Conservation (phyloP, 202 grass and related monocot genomes). For the Saccharum hybrid region DNA sequence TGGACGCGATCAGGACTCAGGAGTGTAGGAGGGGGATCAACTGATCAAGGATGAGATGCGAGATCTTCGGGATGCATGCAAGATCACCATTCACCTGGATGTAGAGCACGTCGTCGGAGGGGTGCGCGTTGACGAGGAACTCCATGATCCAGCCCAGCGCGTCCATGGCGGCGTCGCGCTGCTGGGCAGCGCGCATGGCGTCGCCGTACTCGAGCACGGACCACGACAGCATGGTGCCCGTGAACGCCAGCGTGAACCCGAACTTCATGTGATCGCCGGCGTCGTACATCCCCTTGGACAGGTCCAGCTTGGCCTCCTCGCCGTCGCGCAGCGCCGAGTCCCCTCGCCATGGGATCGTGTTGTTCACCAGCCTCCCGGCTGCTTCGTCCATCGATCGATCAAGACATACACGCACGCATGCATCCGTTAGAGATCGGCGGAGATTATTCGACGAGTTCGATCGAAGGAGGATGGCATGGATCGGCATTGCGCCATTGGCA, state of each 20-base stretch:
- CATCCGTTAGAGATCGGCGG: background rate
- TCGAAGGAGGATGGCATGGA: background rate
- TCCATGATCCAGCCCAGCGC: slow-evolving; percentile 83
- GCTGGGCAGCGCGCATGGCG: slow-evolving; percentile 56
- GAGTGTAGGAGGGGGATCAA: too few relatives aligned
- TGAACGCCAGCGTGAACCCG: slow-evolving; percentile 87
- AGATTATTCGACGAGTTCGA: background rate
- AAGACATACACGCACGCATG: too few relatives aligned
- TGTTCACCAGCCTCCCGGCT: slow-evolving; percentile 82
- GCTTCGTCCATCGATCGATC: background rate
- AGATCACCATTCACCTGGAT: slow-evolving; percentile 59
- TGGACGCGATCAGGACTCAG: too few relatives aligned
- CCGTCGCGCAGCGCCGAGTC: slow-evolving; percentile 83
- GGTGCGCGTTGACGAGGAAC: slow-evolving; percentile 87
- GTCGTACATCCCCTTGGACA: slow-evolving; percentile 92
- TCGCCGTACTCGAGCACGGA: slow-evolving; percentile 85
- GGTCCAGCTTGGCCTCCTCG: slow-evolving; percentile 61
- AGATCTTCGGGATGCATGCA: background rate
- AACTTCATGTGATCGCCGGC: slow-evolving; percentile 95
- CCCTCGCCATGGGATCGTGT: slow-evolving; percentile 81
- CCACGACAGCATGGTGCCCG: slow-evolving; percentile 84
- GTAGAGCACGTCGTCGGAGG: slow-evolving; percentile 64
- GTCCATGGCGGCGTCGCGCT: slow-evolving; percentile 62
- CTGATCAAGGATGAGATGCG: background rate
- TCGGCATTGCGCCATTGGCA: background rate